Evolutionary conservation across 139 green algal species (phyloP).

Genomic region (Chlorella ohadii): DNA sequence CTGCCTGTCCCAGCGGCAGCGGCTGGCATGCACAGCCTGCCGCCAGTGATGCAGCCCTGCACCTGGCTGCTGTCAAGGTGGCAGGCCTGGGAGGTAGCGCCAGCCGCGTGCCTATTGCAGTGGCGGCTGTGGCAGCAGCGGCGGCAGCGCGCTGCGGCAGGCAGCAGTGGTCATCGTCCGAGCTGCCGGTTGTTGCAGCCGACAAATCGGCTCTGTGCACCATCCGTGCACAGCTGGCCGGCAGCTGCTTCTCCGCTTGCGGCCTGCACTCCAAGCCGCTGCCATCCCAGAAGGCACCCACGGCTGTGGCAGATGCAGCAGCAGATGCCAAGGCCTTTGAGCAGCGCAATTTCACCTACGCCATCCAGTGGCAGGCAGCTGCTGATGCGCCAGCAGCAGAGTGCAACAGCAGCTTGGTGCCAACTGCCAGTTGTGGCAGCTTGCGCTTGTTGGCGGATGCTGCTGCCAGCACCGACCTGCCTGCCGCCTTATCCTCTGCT

Average conservation of each 20-base stretch:
- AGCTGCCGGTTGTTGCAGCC: neutral
- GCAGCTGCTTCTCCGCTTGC: neutral
- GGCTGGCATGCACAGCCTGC: slow-evolving; percentile 35
- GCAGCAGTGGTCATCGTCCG: neutral
- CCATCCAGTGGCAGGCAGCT: slow-evolving; percentile 21
- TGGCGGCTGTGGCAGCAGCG: neutral
- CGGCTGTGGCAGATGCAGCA: neutral
- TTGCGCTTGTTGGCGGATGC: neutral
- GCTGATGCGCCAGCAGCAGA: neutral
- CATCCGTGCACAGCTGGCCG: neutral
- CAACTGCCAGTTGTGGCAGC: neutral
- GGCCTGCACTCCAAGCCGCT: neutral
- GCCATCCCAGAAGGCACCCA: neutral
- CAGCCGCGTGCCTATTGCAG: neutral
- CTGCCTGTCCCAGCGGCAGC: neutral
- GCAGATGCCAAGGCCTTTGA: neutral
- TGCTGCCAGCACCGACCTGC: neutral
- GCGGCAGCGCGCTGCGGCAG: neutral
- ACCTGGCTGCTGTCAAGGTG: slow-evolving; percentile 20
- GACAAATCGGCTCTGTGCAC: neutral
- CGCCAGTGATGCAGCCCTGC: slow-evolving; percentile 37
- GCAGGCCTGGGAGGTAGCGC: neutral
- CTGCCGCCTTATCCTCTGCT: neutral
- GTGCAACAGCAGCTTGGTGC: no score
- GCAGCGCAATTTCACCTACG: slow-evolving; percentile 21